These are phyloP conservation scores for Russula virescens DNA, from an alignment of 768 basidiomycete genomes.

Conservation along the genomic window DNA sequence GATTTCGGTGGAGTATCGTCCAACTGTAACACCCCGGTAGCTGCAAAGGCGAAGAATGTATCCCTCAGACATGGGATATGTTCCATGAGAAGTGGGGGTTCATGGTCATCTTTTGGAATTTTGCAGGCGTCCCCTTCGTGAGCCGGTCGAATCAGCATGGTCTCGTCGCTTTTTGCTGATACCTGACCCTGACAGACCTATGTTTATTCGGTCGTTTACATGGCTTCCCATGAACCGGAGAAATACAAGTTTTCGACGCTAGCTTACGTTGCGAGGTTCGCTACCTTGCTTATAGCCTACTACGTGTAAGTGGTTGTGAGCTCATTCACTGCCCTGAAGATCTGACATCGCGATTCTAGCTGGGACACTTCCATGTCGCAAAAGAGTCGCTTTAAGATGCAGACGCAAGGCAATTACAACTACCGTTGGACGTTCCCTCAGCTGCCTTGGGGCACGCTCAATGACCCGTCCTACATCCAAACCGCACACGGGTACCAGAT, in stretches of 20 bases:
- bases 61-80: constrained; percentile 99
- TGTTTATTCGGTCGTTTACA: constrained; percentile 95
- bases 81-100: constrained; percentile 99
- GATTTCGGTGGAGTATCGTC: neutral
- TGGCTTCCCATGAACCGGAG: constrained; percentile 89
- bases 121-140: constrained; percentile 89
- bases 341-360: constrained; percentile 34
- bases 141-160: constrained; percentile 29
- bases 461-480: constrained; percentile 88
- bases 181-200: constrained; percentile 57
- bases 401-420: constrained; percentile 79
- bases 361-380: constrained; percentile 96
- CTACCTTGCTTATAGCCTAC: constrained; percentile 76
- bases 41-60: constrained; percentile 90
- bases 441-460: constrained; percentile 71
- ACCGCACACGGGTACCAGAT: constrained; percentile 78
- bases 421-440: constrained; percentile 94
- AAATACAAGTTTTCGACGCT: constrained; percentile 81
- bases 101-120: constrained; percentile 98
- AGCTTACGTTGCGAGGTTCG: constrained; percentile 66
- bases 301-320: constrained; percentile 55
- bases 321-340: neutral
- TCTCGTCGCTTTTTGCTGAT: constrained; percentile 7
- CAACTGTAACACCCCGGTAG: constrained; percentile 37
- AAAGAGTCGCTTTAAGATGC: constrained; percentile 97